Base-by-base conservation (phyloP, 2,329 filamentous ascomycete genomes). In the Fusarium coffeatum region DNA sequence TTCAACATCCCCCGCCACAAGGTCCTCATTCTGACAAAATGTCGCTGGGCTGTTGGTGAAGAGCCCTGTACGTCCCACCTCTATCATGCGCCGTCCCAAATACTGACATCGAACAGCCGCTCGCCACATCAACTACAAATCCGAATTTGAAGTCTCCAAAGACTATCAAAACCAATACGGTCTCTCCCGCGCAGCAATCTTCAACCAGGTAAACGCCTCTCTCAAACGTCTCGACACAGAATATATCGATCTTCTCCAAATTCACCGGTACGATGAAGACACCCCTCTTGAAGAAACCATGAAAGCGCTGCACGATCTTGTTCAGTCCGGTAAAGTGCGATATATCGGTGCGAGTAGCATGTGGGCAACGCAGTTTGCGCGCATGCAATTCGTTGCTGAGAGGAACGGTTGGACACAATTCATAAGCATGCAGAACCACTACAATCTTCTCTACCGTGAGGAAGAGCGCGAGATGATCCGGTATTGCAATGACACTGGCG, bases 361-460 rank as follows among this genome's bases (percentile, higher is more conserved):
- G 83, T 82, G 80, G 76, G 77, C 82, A 0, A 83, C 80, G 22
- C 80, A 86, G 59, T 84, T 86, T 56, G 81, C 81, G 7, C 30
- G 77, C 23, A 78, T 88, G 77, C 87, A 89, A 56, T 83, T 83
- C 45, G 78, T 80, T 3, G 87, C 87, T 3, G 83, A 87, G 53
- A 83, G 83, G 68, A 80, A 87, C 50, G 83, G 84, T 10, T 89
- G 85, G 86, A 86, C 83, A 0, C 85, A 88, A 69, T 88, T 88
- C 57, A 77, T 88, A 37, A 83, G 80, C 13, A 89, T 89, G 87
- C 86, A 89, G 68, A 87, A 88, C 60, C 79, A 83, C 16, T 85
- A 88, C 67, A 88, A 84, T 55, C 74, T 87, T 0, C 66, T 85
- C 0, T 88, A 88, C 67, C 81, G 89, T 2, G 89, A 91, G 69